Percentiles rank a stretch among this genome's conserved stretches.
Evolutionary conservation across 2,329 filamentous ascomycete genomes (phyloP).

Genomic region (Penicillium sp.): DNA sequence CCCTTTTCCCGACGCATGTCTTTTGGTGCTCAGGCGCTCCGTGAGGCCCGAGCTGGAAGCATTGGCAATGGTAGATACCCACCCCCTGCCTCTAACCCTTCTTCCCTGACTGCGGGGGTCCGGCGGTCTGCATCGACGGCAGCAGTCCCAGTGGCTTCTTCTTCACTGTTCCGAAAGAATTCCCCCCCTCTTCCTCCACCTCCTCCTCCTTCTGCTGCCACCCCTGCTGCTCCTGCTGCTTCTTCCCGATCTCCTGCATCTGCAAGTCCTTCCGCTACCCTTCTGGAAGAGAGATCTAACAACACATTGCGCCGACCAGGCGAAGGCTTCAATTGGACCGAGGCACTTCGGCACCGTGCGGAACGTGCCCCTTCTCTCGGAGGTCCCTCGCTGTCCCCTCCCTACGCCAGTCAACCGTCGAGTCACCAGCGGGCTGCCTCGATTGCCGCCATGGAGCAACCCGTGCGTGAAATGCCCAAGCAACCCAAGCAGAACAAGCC

Average conservation of each 20-base stretch:
- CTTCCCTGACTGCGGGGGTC: conserved; percentile 18
- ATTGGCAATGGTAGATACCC: conserved; percentile 56
- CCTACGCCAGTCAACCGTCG: conserved; percentile 42
- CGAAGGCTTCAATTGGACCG: conserved; percentile 95
- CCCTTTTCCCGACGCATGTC: conserved; percentile 75
- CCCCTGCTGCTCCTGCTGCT: conserved; percentile 4
- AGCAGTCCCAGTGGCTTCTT: conserved; percentile 10
- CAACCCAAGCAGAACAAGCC: conserved; percentile 61
- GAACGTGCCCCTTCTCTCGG: conserved; percentile 60
- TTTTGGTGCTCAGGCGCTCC: conserved; percentile 75
- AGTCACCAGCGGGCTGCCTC: conserved; percentile 38
- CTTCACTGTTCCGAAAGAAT: background rate
- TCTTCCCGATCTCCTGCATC: conserved; percentile 18
- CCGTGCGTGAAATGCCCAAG: conserved; percentile 41
- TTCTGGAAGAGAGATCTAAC: conserved; percentile 39
- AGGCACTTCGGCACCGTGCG: conserved; percentile 86
- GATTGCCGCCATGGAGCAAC: conserved; percentile 52
- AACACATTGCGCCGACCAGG: conserved; percentile 53
- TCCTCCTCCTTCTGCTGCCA: conserved; percentile 33
- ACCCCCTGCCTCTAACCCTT: conserved; percentile 33
- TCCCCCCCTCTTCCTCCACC: conserved; percentile 17
- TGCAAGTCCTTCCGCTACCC: conserved; percentile 35
- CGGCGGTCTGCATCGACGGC: conserved; percentile 17
- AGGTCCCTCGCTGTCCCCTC: conserved; percentile 27
- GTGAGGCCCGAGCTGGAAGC: conserved; percentile 62